Conservation (phyloP, 768 basidiomycete genomes). For the Sistotremastrum niveocremeum region DNA sequence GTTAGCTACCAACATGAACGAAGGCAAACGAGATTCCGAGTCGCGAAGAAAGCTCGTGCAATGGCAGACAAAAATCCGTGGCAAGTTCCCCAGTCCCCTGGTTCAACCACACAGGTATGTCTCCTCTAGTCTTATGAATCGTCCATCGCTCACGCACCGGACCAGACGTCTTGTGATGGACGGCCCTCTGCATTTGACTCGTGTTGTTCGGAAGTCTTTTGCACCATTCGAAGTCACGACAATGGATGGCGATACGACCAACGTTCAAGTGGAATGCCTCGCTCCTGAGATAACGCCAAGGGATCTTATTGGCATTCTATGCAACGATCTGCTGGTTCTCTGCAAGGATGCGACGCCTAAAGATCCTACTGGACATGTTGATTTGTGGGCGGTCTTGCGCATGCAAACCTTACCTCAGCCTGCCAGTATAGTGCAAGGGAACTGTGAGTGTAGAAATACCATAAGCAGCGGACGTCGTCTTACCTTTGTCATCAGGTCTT, state of each 20-base stretch:
- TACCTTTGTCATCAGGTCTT: conserved; percentile 35
- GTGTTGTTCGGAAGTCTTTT: conserved; percentile 80
- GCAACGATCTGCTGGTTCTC: conserved; percentile 87
- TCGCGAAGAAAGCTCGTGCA: conserved; percentile 81
- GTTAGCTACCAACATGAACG: conserved; percentile 92
- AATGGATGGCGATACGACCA: conserved; percentile 61
- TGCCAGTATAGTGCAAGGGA: conserved; percentile 81
- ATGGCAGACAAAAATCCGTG: conserved; percentile 81
- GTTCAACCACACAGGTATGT: conserved; percentile 91
- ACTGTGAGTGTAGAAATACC: conserved; percentile 32
- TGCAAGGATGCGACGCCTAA: conserved; percentile 75
- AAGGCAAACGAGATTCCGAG: conserved; percentile 93
- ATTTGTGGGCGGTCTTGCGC: conserved; percentile 92
- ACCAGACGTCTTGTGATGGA: conserved; percentile 85
- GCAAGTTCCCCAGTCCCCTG: conserved; percentile 90
- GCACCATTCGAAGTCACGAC: conserved; percentile 72
- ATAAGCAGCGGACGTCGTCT: conserved; percentile 1
- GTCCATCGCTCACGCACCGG: background rate
- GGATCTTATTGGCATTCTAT: conserved; percentile 67
- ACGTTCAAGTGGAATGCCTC: conserved; percentile 83
- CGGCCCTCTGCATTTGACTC: conserved; percentile 68
- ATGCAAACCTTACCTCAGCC: conserved; percentile 91
- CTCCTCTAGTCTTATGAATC: background rate
- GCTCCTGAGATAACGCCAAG: conserved; percentile 76
- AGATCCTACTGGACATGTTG: conserved; percentile 62